Evolutionary conservation across 208 protist species (phyloP).

Genomic region (Crithidia fasciculata): DNA sequence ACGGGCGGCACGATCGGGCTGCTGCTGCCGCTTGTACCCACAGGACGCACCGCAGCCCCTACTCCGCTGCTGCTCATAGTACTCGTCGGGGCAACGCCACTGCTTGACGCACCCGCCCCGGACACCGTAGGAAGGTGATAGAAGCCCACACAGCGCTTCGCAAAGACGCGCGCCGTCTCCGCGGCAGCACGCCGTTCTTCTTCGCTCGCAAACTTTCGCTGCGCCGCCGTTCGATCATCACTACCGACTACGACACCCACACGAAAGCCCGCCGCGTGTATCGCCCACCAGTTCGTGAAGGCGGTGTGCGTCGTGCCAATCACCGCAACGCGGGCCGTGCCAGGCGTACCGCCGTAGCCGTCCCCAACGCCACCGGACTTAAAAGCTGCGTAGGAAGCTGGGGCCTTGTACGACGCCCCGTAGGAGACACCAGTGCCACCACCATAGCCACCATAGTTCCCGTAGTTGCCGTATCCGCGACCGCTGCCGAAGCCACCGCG

Average conservation of each 20-base stretch:
- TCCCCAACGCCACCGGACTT: neutral
- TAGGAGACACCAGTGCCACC: neutral
- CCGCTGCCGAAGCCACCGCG: slow-evolving; percentile 1
- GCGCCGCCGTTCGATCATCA: slow-evolving; percentile 4
- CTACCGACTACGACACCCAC: slow-evolving; percentile 30
- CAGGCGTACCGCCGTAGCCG: neutral
- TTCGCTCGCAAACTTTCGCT: neutral
- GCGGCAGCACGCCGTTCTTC: slow-evolving; percentile 13
- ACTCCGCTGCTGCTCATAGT: too few relatives aligned
- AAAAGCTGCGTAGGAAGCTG: neutral
- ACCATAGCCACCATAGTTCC: neutral
- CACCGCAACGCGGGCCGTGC: slow-evolving; percentile 26
- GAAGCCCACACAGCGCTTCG: slow-evolving; percentile 24
- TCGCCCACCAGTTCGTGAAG: slow-evolving; percentile 22
- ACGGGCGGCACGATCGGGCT: too few relatives aligned
- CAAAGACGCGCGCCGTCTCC: slow-evolving; percentile 22
- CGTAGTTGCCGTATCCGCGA: neutral
- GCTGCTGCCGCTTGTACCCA: too few relatives aligned
- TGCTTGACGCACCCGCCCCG: neutral
- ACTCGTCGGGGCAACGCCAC: too few relatives aligned
- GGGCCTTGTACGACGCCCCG: neutral
- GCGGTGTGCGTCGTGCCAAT: slow-evolving; percentile 10
- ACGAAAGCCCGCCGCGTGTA: slow-evolving; percentile 28
- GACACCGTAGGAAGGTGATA: slow-evolving; percentile 8
- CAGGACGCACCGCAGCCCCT: too few relatives aligned